Evolutionary conservation across 345 rosid genomes (phyloP).

Genomic region (Abelmoschus esculentus): DNA sequence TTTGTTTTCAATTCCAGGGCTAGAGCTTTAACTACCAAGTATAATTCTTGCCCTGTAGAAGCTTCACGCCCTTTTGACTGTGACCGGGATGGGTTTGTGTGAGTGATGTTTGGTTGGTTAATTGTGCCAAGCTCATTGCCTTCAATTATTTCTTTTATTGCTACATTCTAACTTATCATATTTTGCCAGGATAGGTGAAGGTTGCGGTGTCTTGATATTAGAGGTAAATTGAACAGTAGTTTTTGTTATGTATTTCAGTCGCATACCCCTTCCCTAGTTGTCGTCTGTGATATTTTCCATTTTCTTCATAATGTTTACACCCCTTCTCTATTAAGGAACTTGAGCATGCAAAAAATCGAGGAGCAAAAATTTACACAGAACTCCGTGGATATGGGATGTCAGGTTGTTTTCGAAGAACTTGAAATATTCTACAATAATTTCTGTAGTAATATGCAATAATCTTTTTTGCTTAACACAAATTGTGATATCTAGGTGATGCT

Average conservation of each 20-base stretch:
- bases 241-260: background rate
- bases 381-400: slow-evolving; percentile 98
- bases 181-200: slow-evolving; percentile 86
- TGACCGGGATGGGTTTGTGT: slow-evolving; percentile 96
- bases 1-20: slow-evolving; percentile 39
- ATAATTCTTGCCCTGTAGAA: slow-evolving; percentile 69
- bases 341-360: slow-evolving; percentile 84
- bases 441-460: background rate
- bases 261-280: background rate
- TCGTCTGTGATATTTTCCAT: background rate
- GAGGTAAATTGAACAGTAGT: slow-evolving; percentile 50
- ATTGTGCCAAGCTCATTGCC: slow-evolving; percentile 9
- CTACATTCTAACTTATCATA: slow-evolving; percentile 9
- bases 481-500: slow-evolving; percentile 65
- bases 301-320: background rate
- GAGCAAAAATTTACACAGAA: slow-evolving; percentile 87
- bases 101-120: slow-evolving; percentile 28
- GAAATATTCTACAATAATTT: slow-evolving; percentile 2
- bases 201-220: slow-evolving; percentile 72
- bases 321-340: slow-evolving; percentile 43
- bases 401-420: slow-evolving; percentile 36
- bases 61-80: slow-evolving; percentile 94
- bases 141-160: background rate
- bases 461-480: slow-evolving; percentile 12
- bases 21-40: slow-evolving; percentile 80